Base-by-base conservation (phyloP, 202 grass and related monocot species). In the Schoenoplectus tabernaemontani region DNA sequence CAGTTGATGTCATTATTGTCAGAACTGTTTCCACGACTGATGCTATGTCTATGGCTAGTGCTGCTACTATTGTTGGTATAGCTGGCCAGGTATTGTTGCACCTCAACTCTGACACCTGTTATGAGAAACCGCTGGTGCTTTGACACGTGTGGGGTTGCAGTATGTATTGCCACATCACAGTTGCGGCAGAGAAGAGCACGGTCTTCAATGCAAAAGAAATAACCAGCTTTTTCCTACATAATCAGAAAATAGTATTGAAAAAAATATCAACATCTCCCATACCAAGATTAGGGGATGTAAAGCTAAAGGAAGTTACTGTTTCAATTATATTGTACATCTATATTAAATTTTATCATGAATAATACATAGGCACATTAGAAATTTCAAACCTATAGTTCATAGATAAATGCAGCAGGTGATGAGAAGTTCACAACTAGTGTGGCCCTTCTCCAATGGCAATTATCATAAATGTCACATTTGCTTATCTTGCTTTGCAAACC, bases 121-220 rank as follows among this genome's bases (percentile, higher is more conserved):
- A 93, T 76, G 70, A 97, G 90, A 73, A 91, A 97, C 9, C 90
- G 81, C 44, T 85, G 85, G 83, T 93, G 93, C 1, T 83, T 62
- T 3, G 90, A 89, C 5, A 48, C 83, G 22, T 88, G 78, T 10
- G 73, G 81, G 36, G 57, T 93, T 1, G 80, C 76, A 1, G 81
- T 75, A 68, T 97, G 93, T 34, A 97, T 77, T 54, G 83, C 77
- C 48, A 93, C 81, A 64, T 93, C 93, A 68, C 90, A 93, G 74
- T 80, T 67, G 22, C 90, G 77, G 82, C 93, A 97, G 11, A 93
- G 90, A n/a, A 97, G 75, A 24, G 93, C 87, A 5, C 90, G 87
- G 78, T 91, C 90, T 67, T 97, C 90, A 15, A 93, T 83, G 79
- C 90, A 93, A 79, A 93, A 97, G 81, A 97, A 97, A 70, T 87